Conservation (phyloP, 2,329 filamentous ascomycete genomes). For the Mollisiaceae sp. region DNA sequence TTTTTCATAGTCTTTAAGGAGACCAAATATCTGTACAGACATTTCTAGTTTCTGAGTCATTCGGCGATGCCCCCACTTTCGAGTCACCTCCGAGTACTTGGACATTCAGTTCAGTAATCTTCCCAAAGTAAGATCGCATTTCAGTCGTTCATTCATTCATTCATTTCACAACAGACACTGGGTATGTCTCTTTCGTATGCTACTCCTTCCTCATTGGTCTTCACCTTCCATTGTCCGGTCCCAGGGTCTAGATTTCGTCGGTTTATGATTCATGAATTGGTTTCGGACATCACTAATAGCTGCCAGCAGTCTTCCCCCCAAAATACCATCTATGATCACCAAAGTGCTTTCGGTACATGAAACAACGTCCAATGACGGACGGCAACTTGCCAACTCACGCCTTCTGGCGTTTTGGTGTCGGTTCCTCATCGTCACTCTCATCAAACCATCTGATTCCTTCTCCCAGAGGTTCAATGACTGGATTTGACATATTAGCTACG, state of each 20-base stretch:
- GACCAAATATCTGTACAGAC: neutral
- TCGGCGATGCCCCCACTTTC: constrained; percentile 8
- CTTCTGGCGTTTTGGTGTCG: neutral
- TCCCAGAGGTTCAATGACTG: neutral
- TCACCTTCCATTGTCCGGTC: neutral
- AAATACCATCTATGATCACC: neutral
- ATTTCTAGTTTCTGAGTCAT: neutral
- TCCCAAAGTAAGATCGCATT: neutral
- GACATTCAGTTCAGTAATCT: neutral
- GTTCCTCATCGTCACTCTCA: constrained; percentile 11
- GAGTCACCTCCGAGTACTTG: neutral
- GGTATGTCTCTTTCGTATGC: neutral
- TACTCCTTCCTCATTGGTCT: neutral
- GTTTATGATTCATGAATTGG: neutral
- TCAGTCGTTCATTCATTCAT: constrained; percentile 3
- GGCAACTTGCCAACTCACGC: neutral
- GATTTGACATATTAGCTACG: neutral
- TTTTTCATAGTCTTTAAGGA: neutral
- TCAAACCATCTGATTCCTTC: constrained; percentile 8
- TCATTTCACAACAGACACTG: neutral
- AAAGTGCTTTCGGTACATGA: too few species aligned
- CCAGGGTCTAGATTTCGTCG: neutral
- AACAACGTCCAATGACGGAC: neutral
- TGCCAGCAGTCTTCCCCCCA: neutral
- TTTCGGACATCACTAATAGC: neutral